Evolutionary conservation across 2,329 filamentous ascomycete genomes (phyloP), one percentile per base, ranked within the genome.

Genomic region (Trichoderma polysporum): DNA sequence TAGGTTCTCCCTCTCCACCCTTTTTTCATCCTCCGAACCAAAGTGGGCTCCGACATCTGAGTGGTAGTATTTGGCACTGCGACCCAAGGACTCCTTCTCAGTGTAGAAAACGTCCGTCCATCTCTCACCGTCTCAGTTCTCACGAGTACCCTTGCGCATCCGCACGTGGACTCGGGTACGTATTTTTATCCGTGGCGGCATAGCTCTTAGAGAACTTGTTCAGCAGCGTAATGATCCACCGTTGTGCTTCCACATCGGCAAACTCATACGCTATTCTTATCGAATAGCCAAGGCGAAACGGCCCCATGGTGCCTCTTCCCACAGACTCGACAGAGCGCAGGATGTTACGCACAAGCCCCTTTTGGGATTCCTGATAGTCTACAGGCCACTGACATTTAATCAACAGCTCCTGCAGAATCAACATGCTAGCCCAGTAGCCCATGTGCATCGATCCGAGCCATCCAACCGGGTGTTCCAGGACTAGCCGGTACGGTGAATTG

Each of bases 211-310:
- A 72, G 41, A 77, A 77, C 29, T 70, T 70, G 39, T 74, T 73
- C 41, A 80, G 69, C 68, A 76, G 69, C 6, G 66, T 62, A 8
- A 71, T 63, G 27, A 79, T 75, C 79, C 79, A 81, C 25, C 69
- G 69, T 72, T 78, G 77, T 10, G 73, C 74, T 19, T 74, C 69
- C 9, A 72, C 67, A 39, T 75, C 76, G 31, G 76, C 77, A 70
- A 81, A 75, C 57, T 81, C 79, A 62, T 79, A 79, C 50, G 74
- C 77, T 25, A 82, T 78, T 25, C 78, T 73, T 49, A 81, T 69
- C 19, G 76, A 71, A 58, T 78, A 79, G 10, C 78, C 78, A 35
- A 80, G 69, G 29, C 79, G 73, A 61, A 78, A 78, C 39, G 77
- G 78, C 2, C 79, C 80, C 75, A 81, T 76, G 12, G 76, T 70